Conservation (phyloP, 139 green algal species). For the Spirogloea muscicola region DNA sequence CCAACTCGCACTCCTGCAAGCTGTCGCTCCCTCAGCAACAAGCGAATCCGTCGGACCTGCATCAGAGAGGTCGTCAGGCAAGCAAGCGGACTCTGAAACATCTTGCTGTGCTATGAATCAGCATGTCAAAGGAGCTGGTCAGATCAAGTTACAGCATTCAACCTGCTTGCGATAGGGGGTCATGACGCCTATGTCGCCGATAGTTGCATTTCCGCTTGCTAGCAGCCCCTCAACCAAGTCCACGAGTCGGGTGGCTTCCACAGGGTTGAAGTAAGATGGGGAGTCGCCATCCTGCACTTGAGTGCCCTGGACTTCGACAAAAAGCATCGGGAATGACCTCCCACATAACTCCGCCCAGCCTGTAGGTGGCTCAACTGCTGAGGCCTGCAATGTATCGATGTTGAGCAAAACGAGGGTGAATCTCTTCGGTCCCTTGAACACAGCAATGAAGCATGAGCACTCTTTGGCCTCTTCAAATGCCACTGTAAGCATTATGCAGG, state of each 20-base stretch:
- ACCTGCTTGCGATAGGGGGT: conserved; percentile 30
- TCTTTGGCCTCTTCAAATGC: no score
- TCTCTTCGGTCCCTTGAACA: neutral
- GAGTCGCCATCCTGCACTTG: conserved; percentile 36
- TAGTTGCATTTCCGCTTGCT: neutral
- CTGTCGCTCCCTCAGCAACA: conserved; percentile 62
- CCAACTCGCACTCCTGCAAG: conserved; percentile 68
- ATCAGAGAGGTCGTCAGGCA: neutral
- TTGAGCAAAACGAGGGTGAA: neutral
- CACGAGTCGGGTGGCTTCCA: conserved; percentile 22
- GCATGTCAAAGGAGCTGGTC: neutral
- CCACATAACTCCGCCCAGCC: conserved; percentile 24
- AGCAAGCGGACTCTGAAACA: neutral
- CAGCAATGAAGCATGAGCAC: neutral
- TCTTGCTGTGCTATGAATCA: neutral
- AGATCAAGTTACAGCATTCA: neutral
- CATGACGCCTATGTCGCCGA: conserved; percentile 36
- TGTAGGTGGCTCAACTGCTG: conserved; percentile 1
- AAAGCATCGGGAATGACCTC: conserved; percentile 35
- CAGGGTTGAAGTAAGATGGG: conserved; percentile 37
- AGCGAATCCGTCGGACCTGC: conserved; percentile 70
- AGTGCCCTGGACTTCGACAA: conserved; percentile 26
- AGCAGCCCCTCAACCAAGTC: conserved; percentile 29
- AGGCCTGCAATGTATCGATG: conserved; percentile 8
- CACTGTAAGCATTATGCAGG: no score